Base-by-base conservation (phyloP, 1,284 basidiomycete genomes). In the Veloporphyrellus conicus region DNA sequence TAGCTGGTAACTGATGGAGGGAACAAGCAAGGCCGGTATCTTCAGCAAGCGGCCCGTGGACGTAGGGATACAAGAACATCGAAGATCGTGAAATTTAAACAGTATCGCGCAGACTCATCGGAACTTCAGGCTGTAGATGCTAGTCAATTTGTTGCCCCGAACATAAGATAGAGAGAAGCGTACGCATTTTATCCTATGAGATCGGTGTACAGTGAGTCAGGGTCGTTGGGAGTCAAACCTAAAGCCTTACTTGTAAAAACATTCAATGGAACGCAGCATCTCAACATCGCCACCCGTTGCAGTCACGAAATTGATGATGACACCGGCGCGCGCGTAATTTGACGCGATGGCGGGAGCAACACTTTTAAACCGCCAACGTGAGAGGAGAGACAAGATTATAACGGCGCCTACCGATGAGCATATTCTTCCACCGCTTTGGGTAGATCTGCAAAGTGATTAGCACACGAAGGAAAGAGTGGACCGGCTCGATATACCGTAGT, bases 351-450 rank as follows among this genome's bases (percentile, higher is more conserved):
- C 87, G 39, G 90, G 84, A 27, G 87, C 82, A 57, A 90, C 87
- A 48, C 87, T 89, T 54, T 27, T 11, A 23, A 46, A 48, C 18
- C 10, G 15, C 7, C 31, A 20, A 29, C 1, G 16, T 61, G 29
- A 60, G 36, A 31, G 23, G 25, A 16, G 18, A 19, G 1, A 43
- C 9, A 47, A 47, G 15, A 28, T 47, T 22, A 43, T 45, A 38
- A 31, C 8, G 42, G 31, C n/a, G 54, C 75, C 35, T 59, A 90
- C 86, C 90, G 87, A 62, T 93, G 90, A 32, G 92, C 89, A 64
- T 96, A 96, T 67, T 95, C 93, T 72, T 97, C 93, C 19, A 96
- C 93, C 38, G 89, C 90, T 64, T 94, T 89, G 19, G 93, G 93
- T 50, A 97, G 71, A 76, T 97, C 93, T 90, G 57, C 28, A 35